Conservation (phyloP, 2,329 filamentous ascomycete genomes). For the Penicillium griseofulvum region DNA sequence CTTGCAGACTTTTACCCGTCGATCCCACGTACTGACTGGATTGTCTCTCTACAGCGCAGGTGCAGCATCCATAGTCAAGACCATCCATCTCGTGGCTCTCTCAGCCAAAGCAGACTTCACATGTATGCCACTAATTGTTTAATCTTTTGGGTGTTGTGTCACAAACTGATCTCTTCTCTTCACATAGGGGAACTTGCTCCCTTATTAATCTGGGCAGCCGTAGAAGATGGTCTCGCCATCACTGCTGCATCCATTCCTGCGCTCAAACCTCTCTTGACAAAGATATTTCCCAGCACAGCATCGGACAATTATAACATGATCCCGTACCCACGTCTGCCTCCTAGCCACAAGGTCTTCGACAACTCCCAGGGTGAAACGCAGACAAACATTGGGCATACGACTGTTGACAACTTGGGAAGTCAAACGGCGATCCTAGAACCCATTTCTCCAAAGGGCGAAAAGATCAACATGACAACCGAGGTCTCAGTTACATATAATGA, state of each 20-base stretch:
- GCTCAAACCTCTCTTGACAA: slow-evolving; percentile 27
- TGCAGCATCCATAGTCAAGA: slow-evolving; percentile 23
- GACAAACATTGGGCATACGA: slow-evolving; percentile 12
- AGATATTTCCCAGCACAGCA: slow-evolving; percentile 11
- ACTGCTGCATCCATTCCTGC: slow-evolving; percentile 30
- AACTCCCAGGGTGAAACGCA: slow-evolving; percentile 11
- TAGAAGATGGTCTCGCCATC: slow-evolving; percentile 31
- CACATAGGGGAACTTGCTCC: slow-evolving; percentile 18
- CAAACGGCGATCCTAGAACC: slow-evolving; percentile 13
- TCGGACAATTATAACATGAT: slow-evolving; percentile 18
- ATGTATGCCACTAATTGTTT: slow-evolving; percentile 9
- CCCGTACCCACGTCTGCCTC: slow-evolving; percentile 2
- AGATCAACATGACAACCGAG: slow-evolving; percentile 15
- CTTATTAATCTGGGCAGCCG: slow-evolving; percentile 26
- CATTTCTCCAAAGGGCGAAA: background rate
- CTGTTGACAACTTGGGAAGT: slow-evolving; percentile 3
- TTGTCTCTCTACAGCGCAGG: slow-evolving; percentile 13
- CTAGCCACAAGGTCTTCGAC: slow-evolving; percentile 9
- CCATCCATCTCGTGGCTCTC: slow-evolving; percentile 18
- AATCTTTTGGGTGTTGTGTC: background rate
- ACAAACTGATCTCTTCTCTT: background rate
- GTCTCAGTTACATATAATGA: slow-evolving; percentile 14
- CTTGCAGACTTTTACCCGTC: background rate
- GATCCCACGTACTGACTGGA: background rate
- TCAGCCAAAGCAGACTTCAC: slow-evolving; percentile 25